These are phyloP conservation scores for Suillus ampliporus DNA, from an alignment of 768 basidiomycete genomes.

Conservation along the genomic window DNA sequence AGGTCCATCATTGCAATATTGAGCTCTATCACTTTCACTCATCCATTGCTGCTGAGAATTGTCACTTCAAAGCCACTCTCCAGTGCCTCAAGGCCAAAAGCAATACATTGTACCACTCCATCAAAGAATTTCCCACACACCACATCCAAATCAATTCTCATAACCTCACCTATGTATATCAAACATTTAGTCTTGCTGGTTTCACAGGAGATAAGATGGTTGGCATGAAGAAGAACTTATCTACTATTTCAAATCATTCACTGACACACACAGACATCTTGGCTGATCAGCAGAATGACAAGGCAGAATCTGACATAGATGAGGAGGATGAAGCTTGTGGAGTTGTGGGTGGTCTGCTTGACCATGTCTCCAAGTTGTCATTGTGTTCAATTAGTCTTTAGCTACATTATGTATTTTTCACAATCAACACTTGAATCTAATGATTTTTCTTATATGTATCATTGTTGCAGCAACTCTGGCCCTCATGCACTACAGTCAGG, in stretches of 20 bases:
- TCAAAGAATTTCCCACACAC: neutral
- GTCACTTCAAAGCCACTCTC: neutral
- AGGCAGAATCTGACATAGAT: neutral
- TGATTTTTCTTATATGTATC: too few relatives aligned
- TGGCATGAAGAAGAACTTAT: neutral
- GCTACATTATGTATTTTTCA: too few relatives aligned
- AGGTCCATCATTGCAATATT: neutral
- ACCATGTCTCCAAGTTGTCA: too few relatives aligned
- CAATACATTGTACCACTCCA: neutral
- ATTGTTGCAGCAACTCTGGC: too few relatives aligned
- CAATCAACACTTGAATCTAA: too few relatives aligned
- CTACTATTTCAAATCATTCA: neutral
- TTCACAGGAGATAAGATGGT: neutral
- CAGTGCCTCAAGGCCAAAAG: neutral
- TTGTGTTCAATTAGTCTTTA: too few relatives aligned
- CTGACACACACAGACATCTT: neutral
- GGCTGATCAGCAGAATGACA: neutral
- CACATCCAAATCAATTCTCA: neutral
- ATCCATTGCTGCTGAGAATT: neutral
- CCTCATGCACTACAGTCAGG: too few relatives aligned
- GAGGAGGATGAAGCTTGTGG: neutral
- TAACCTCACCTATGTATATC: neutral
- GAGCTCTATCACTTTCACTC: neutral
- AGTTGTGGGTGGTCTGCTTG: neutral
- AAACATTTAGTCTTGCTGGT: neutral